Conservation (phyloP, 208 protist species). For the Perkinsela sp. region DNA sequence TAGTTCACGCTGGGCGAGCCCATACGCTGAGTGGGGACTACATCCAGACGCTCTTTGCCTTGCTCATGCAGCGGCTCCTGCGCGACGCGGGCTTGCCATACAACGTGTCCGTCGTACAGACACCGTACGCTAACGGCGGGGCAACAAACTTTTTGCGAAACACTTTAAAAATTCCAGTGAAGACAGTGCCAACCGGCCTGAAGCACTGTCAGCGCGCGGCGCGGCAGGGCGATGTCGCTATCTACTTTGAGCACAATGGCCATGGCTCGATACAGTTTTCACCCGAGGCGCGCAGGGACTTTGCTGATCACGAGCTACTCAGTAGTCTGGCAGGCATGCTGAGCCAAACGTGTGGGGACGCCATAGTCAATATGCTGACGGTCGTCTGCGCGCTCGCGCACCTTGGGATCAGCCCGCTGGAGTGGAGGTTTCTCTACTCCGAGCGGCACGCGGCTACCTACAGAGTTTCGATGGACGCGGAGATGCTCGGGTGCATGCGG, state of each 20-base stretch:
- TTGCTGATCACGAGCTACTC: neutral
- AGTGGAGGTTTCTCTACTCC: conserved; percentile 20
- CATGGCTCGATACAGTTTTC: conserved; percentile 70
- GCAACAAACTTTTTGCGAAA: conserved; percentile 40
- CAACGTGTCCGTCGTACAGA: conserved; percentile 65
- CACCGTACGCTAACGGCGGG: conserved; percentile 76
- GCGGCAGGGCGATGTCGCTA: conserved; percentile 46
- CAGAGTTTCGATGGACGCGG: conserved; percentile 19
- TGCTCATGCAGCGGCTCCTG: conserved; percentile 18
- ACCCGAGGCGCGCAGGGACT: neutral
- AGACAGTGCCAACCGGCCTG: conserved; percentile 53
- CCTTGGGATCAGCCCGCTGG: conserved; percentile 11
- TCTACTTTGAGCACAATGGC: conserved; percentile 86
- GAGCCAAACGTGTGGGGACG: conserved; percentile 54
- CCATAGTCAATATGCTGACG: conserved; percentile 34
- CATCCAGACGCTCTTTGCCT: conserved; percentile 29
- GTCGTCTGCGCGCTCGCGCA: conserved; percentile 22
- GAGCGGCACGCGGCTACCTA: conserved; percentile 20
- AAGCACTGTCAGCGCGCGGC: conserved; percentile 74
- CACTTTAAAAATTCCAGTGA: conserved; percentile 14
- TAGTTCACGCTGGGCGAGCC: neutral
- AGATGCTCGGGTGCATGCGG: conserved; percentile 18
- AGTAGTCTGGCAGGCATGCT: conserved; percentile 8
- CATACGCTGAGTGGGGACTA: conserved; percentile 42
- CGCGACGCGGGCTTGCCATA: conserved; percentile 8